Evolutionary conservation across 768 basidiomycete species (phyloP).

Genomic region (Hypsizygus marmoreus): DNA sequence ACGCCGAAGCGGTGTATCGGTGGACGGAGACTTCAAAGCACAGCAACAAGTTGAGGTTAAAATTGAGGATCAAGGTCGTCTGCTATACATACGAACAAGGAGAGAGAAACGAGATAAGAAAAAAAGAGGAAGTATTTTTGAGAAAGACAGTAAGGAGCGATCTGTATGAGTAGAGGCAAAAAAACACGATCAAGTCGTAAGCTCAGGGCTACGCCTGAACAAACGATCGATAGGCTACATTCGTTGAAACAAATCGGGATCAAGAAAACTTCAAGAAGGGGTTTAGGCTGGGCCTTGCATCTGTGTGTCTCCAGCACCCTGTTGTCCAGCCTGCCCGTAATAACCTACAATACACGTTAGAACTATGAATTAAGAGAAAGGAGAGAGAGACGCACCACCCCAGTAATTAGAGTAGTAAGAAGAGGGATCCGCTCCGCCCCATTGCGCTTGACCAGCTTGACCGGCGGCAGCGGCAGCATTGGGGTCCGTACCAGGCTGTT

Average conservation of each 20-base stretch:
- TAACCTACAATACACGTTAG: slow-evolving; percentile 54
- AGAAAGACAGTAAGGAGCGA: slow-evolving; percentile 22
- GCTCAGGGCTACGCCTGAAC: slow-evolving; percentile 14
- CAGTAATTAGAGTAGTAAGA: slow-evolving; percentile 83
- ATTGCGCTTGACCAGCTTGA: slow-evolving; percentile 71
- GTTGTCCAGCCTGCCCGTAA: slow-evolving; percentile 71
- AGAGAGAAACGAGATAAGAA: slow-evolving; percentile 19
- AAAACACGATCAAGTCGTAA: slow-evolving; percentile 15
- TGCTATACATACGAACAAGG: slow-evolving; percentile 27
- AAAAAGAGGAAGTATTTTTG: slow-evolving; percentile 18
- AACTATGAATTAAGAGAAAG: slow-evolving; percentile 3
- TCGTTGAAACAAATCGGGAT: slow-evolving; percentile 31
- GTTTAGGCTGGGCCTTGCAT: slow-evolving; percentile 51
- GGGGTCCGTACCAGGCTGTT: slow-evolving; percentile 57
- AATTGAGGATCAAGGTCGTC: slow-evolving; percentile 12
- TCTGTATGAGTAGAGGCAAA: slow-evolving; percentile 12
- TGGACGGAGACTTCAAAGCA: too few species aligned
- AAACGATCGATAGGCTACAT: slow-evolving; percentile 30
- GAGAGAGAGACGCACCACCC: slow-evolving; percentile 59
- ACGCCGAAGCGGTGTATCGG: too few species aligned
- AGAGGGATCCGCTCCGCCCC: slow-evolving; percentile 73
- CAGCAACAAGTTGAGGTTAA: slow-evolving; percentile 7
- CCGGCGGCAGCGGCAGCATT: slow-evolving; percentile 54
- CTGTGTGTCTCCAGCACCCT: slow-evolving; percentile 55
- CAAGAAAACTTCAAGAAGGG: slow-evolving; percentile 27